Percentiles rank a stretch among this genome's conserved stretches.
Conservation (phyloP, 306 rosid genomes). For the Sphenostylis stenocarpa region DNA sequence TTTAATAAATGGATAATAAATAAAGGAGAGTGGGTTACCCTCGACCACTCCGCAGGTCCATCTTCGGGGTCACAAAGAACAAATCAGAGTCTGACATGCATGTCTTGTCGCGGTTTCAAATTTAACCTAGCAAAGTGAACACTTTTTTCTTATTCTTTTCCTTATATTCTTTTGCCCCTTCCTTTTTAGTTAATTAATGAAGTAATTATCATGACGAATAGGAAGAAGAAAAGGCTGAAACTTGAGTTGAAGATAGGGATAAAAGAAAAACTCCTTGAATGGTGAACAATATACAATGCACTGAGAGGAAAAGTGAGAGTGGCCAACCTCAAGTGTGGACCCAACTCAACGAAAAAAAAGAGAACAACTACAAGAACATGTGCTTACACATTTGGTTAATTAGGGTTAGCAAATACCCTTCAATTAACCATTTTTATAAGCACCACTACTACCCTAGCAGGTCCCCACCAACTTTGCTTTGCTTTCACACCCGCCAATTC, state of each 20-base stretch:
- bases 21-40: not conserved
- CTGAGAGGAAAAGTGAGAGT: not conserved
- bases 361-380: not conserved
- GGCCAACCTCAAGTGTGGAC: not conserved
- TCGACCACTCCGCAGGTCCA: not conserved
- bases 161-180: not conserved
- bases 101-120: not conserved
- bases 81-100: not conserved
- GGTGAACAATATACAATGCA: not conserved
- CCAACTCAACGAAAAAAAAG: not conserved
- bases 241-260: not conserved
- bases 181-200: not conserved
- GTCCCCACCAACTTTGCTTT: too few relatives aligned
- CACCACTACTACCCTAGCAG: too few relatives aligned
- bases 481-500: too few relatives aligned
- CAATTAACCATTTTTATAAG: not conserved
- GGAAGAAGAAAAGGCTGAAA: not conserved
- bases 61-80: not conserved
- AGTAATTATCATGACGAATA: not conserved
- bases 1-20: too few relatives aligned
- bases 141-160: not conserved
- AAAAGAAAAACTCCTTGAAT: not conserved
- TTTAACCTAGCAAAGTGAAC: not conserved
- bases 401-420: not conserved
- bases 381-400: not conserved